Percentiles rank a stretch among this genome's conserved stretches.
These are phyloP conservation scores for Harringtonia lauricola DNA, from an alignment of 2,329 filamentous ascomycete genomes.

Conservation along the genomic window DNA sequence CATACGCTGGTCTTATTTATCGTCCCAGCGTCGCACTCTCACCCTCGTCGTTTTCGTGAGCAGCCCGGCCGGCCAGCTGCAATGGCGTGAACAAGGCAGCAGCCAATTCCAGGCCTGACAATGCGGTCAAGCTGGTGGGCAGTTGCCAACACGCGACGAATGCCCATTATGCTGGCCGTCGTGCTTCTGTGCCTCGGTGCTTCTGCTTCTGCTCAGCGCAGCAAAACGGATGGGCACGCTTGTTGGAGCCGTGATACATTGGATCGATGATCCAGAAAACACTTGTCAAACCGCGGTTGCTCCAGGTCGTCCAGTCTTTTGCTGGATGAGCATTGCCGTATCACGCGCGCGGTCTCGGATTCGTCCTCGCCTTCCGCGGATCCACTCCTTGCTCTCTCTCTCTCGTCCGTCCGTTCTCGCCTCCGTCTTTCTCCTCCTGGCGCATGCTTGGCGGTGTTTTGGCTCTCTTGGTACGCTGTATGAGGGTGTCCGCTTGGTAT, in stretches of 20 bases:
- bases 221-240: constrained; percentile 1
- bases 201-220: no score
- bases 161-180: no score
- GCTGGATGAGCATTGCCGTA: neutral
- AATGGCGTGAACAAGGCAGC: neutral
- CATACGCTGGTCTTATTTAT: neutral
- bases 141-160: constrained; percentile 10
- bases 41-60: no score
- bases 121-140: neutral
- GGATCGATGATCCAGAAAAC: constrained; percentile 16
- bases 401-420: no score
- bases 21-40: neutral
- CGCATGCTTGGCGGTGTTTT: constrained; percentile 10
- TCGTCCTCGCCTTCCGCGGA: no score
- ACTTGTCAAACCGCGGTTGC: constrained; percentile 16
- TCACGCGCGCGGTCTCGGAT: no score
- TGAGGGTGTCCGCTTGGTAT: no score
- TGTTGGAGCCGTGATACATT: constrained; percentile 19
- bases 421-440: neutral
- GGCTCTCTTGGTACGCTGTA: neutral
- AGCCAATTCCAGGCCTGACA: neutral
- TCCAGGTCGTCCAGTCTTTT: neutral
- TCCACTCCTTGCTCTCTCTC: neutral
- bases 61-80: no score
- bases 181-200: no score